These are phyloP conservation scores for Lipomyces starkeyi DNA, from an alignment of 805 yeast genomes.

Conservation along the genomic window DNA sequence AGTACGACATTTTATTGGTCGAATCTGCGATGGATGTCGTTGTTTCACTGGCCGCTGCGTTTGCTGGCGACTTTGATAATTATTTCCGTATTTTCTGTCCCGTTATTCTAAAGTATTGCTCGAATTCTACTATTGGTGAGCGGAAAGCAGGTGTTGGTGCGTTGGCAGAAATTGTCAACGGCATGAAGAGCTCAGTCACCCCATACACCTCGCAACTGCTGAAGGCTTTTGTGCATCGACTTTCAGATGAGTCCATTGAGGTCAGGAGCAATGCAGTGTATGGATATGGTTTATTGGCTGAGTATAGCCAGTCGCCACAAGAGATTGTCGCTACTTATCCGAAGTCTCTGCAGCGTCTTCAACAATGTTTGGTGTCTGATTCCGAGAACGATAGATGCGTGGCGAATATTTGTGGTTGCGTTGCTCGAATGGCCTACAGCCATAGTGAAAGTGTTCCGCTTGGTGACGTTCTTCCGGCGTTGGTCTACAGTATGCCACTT, in stretches of 20 bases:
- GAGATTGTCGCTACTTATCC: slow-evolving; percentile 70
- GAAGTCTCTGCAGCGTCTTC: slow-evolving; percentile 67
- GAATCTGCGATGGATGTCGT: slow-evolving; percentile 88
- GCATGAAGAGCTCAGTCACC: slow-evolving; percentile 65
- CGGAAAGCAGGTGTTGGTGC: slow-evolving; percentile 88
- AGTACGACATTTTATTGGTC: slow-evolving; percentile 66
- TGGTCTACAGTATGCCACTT: slow-evolving; percentile 82
- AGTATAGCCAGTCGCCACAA: slow-evolving; percentile 56
- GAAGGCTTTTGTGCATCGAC: slow-evolving; percentile 68
- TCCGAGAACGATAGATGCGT: slow-evolving; percentile 58
- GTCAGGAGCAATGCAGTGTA: slow-evolving; percentile 95
- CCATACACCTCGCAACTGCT: slow-evolving; percentile 74
- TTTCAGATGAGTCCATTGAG: slow-evolving; percentile 72
- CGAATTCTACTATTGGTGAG: slow-evolving; percentile 70
- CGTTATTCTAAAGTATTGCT: slow-evolving; percentile 60
- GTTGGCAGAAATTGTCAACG: slow-evolving; percentile 83
- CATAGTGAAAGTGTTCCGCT: slow-evolving; percentile 76
- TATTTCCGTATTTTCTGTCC: slow-evolving; percentile 76
- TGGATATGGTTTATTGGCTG: slow-evolving; percentile 83
- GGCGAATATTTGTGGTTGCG: slow-evolving; percentile 97
- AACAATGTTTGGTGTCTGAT: slow-evolving; percentile 76
- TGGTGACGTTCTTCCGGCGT: slow-evolving; percentile 72
- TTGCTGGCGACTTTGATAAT: slow-evolving; percentile 77
- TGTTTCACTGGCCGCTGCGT: slow-evolving; percentile 73
- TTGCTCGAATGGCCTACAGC: slow-evolving; percentile 84